Evolutionary conservation across 2,329 filamentous ascomycete species (phyloP).

Genomic region (Fusarium paranaense): DNA sequence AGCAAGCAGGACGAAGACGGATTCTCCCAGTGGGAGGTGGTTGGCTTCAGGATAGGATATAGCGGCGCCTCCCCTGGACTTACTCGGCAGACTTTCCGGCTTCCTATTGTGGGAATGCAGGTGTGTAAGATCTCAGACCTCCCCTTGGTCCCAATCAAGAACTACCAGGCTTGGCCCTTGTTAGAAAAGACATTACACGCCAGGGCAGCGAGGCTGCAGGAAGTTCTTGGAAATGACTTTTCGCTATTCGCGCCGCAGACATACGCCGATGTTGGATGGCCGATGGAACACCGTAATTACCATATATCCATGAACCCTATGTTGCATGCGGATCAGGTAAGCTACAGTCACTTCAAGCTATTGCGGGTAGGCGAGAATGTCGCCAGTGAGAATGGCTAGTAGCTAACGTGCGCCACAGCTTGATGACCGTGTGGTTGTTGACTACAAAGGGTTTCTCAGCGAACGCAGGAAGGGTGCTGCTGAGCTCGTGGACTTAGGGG

Average conservation of each 20-base stretch:
- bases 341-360: neutral
- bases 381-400: too few relatives aligned
- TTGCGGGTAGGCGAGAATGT: neutral
- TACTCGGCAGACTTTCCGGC: neutral
- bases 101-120: neutral
- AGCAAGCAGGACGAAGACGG: neutral
- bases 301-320: neutral
- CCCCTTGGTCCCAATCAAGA: neutral
- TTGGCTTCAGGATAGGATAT: neutral
- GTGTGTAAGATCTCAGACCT: neutral
- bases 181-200: neutral
- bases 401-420: neutral
- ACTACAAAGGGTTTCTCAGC: neutral
- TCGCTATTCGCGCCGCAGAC: neutral
- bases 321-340: neutral
- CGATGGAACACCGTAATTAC: neutral
- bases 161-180: neutral
- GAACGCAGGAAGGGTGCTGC: fast-evolving
- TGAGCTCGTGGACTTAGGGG: neutral
- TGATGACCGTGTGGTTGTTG: neutral
- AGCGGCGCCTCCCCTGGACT: neutral
- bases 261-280: neutral
- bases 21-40: neutral
- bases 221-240: neutral
- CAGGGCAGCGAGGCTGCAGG: neutral